phyloP scores from a whole-genome alignment of 768 basidiomycete species.

The Leucogyrophana mollusca region DNA sequence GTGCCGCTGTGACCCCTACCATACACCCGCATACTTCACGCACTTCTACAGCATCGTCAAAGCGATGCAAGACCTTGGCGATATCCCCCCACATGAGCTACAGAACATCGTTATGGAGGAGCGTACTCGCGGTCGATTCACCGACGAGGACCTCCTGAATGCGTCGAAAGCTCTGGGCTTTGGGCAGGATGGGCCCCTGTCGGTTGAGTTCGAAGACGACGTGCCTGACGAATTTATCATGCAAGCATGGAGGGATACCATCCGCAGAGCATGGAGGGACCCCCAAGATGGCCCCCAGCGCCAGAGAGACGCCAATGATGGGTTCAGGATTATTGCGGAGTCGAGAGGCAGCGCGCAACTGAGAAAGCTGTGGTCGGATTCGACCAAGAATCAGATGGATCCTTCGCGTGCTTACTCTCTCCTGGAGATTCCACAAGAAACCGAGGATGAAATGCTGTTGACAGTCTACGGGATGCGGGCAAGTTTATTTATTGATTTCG shows the following conservation, averaged over 20 bases:
- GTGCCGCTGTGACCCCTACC: constrained; percentile 73
- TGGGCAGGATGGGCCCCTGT: constrained; percentile 53
- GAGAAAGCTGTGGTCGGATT: constrained; percentile 50
- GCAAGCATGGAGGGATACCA: constrained; percentile 63
- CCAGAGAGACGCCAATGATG: constrained; percentile 60
- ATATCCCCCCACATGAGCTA: constrained; percentile 45
- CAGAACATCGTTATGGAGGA: constrained; percentile 62
- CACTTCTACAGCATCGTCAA: constrained; percentile 51
- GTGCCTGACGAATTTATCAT: constrained; percentile 69
- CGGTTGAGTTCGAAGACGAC: constrained; percentile 69
- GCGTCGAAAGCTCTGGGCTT: constrained; percentile 63
- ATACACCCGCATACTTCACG: constrained; percentile 64
- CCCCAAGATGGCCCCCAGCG: constrained; percentile 40
- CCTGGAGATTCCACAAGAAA: constrained; percentile 66
- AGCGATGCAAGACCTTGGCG: constrained; percentile 46
- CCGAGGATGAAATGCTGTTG: constrained; percentile 76
- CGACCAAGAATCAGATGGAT: constrained; percentile 59
- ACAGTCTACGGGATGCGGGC: constrained; percentile 74
- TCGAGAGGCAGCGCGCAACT: constrained; percentile 50
- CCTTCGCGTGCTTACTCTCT: constrained; percentile 70
- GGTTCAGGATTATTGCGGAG: constrained; percentile 69
- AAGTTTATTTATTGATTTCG: constrained; percentile 17
- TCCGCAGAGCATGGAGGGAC: constrained; percentile 56
- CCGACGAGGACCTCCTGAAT: constrained; percentile 47
- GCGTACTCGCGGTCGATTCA: constrained; percentile 62